Evolutionary conservation across 2,329 filamentous ascomycete species (phyloP).

Genomic region (Aspergillus costaricaensis): DNA sequence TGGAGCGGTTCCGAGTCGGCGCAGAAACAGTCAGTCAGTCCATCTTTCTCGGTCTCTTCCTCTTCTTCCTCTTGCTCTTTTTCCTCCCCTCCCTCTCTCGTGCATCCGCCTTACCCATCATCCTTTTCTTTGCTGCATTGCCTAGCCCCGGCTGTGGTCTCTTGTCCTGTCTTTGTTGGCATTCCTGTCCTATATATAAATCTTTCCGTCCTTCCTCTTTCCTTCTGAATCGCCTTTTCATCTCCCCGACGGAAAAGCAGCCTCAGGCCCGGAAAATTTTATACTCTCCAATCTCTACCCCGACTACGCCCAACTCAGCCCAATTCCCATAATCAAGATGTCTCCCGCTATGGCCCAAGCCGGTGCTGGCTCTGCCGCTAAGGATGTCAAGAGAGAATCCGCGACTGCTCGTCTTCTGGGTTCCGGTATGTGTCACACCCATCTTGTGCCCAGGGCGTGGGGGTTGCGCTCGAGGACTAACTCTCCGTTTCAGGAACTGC

Average conservation of each 20-base stretch:
- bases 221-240: conserved; percentile 5
- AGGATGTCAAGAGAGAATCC: conserved; percentile 79
- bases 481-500: conserved; percentile 67
- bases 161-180: conserved; percentile 6
- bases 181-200: neutral
- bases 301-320: neutral
- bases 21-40: conserved; percentile 19
- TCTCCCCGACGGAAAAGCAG: conserved; percentile 4
- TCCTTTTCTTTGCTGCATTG: conserved; percentile 14
- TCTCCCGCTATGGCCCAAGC: conserved; percentile 53
- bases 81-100: neutral
- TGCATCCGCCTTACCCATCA: too few relatives aligned
- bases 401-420: conserved; percentile 84
- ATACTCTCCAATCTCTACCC: neutral
- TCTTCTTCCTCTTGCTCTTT: conserved; percentile 14
- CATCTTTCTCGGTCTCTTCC: conserved; percentile 8
- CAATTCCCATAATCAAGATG: conserved; percentile 44
- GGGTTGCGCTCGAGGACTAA: conserved; percentile 21
- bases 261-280: neutral
- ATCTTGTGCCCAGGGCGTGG: neutral
- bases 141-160: conserved; percentile 8
- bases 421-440: conserved; percentile 65
- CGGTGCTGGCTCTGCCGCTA: conserved; percentile 52
- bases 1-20: conserved; percentile 20
- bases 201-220: neutral